These are phyloP conservation scores for Pleurozium schreberi DNA, from an alignment of 225 moss, liverwort and hornwort species.

Conservation along the genomic window DNA sequence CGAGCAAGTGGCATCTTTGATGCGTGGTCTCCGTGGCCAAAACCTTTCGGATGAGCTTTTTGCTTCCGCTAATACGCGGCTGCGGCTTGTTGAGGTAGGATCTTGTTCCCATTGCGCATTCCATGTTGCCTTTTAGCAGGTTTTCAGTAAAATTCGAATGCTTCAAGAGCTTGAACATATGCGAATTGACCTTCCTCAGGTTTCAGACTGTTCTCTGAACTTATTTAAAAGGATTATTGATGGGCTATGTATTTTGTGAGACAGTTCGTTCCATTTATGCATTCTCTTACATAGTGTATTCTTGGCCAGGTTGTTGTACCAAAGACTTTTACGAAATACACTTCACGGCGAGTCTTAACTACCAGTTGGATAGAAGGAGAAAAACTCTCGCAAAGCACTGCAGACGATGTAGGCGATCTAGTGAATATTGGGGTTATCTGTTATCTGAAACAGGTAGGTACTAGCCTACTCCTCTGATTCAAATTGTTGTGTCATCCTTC, in stretches of 20 bases:
- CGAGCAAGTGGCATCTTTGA: slow-evolving; percentile 86
- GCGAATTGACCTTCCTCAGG: slow-evolving; percentile 92
- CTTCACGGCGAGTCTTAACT: slow-evolving; percentile 87
- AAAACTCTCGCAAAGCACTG: slow-evolving; percentile 92
- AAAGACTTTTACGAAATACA: slow-evolving; percentile 72
- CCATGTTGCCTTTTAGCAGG: background rate
- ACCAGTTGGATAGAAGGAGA: slow-evolving; percentile 99
- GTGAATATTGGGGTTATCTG: slow-evolving; percentile 98
- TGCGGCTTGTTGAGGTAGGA: slow-evolving; percentile 82
- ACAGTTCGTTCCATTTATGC: background rate
- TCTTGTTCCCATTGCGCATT: background rate
- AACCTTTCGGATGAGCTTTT: slow-evolving; percentile 81
- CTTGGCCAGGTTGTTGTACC: slow-evolving; percentile 73
- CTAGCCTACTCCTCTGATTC: background rate
- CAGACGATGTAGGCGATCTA: slow-evolving; percentile 83
- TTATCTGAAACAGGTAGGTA: slow-evolving; percentile 80
- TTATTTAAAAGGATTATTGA: background rate
- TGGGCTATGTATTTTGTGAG: background rate
- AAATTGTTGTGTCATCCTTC: background rate
- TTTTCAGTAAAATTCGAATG: background rate
- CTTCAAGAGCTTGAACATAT: slow-evolving; percentile 30
- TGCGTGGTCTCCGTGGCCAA: slow-evolving; percentile 94
- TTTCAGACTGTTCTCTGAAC: background rate
- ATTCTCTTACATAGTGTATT: background rate
- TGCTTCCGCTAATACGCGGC: slow-evolving; percentile 54